Conservation (phyloP, 2,329 filamentous ascomycete species). For the Alternaria longipes region DNA sequence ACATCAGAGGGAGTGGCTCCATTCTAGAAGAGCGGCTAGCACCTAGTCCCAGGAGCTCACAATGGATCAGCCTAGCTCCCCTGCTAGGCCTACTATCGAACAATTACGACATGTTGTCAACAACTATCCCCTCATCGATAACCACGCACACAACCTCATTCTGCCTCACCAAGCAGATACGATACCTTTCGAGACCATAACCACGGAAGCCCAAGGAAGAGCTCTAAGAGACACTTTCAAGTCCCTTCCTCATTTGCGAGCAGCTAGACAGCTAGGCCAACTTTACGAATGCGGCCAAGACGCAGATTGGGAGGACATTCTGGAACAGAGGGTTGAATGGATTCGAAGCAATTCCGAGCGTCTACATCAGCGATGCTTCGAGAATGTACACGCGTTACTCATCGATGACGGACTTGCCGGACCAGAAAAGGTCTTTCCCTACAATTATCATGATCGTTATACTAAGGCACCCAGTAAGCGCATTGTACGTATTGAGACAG, state of each 20-base stretch:
- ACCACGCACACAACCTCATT: slow-evolving; percentile 76
- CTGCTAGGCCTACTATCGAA: slow-evolving; percentile 39
- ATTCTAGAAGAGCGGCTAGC: background rate
- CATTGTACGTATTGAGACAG: slow-evolving; percentile 79
- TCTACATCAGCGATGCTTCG: slow-evolving; percentile 71
- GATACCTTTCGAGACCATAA: slow-evolving; percentile 69
- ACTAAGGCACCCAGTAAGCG: slow-evolving; percentile 71
- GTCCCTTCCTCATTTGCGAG: slow-evolving; percentile 74
- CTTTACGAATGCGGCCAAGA: slow-evolving; percentile 67
- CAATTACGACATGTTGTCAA: slow-evolving; percentile 46
- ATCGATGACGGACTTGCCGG: slow-evolving; percentile 78
- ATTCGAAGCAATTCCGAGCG: slow-evolving; percentile 59
- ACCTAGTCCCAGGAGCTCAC: background rate
- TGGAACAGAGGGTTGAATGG: slow-evolving; percentile 59
- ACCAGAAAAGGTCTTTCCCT: slow-evolving; percentile 65
- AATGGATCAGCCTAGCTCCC: slow-evolving; percentile 31
- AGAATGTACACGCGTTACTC: slow-evolving; percentile 76
- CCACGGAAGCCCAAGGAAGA: slow-evolving; percentile 75
- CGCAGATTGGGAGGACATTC: slow-evolving; percentile 68
- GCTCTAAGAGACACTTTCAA: slow-evolving; percentile 70
- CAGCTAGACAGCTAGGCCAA: slow-evolving; percentile 71
- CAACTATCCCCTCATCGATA: slow-evolving; percentile 71
- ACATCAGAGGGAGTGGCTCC: background rate
- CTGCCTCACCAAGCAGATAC: slow-evolving; percentile 59
- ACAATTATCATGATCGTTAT: slow-evolving; percentile 67